Conservation (phyloP, 306 rosid genomes). For the Chamaecrista fasciculata region DNA sequence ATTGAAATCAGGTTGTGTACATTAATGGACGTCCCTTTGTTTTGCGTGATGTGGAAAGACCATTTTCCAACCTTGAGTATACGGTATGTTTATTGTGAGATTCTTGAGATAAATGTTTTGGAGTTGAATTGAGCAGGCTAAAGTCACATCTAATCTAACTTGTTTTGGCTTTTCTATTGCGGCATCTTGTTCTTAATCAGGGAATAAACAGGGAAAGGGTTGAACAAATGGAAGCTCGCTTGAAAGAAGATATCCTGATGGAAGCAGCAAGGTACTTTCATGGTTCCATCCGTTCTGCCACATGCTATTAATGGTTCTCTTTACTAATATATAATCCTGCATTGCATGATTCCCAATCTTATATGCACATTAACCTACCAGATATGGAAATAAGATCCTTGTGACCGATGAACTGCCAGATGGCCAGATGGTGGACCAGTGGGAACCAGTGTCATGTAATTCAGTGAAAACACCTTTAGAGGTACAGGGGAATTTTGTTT, state of each 20-base stretch:
- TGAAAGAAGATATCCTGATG: conserved; percentile 69
- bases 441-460: conserved; percentile 74
- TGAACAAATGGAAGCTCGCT: conserved; percentile 91
- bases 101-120: conserved; percentile 20
- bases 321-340: background rate
- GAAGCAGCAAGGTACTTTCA: conserved; percentile 79
- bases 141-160: conserved; percentile 11
- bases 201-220: conserved; percentile 85
- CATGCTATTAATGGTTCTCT: conserved; percentile 2
- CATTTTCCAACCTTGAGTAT: conserved; percentile 89
- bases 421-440: conserved; percentile 99
- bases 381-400: conserved; percentile 87
- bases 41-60: conserved; percentile 87
- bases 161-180: conserved; percentile 8
- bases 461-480: conserved; percentile 83
- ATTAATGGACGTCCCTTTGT: conserved; percentile 91
- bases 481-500: conserved; percentile 46
- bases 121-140: conserved; percentile 8
- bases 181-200: conserved; percentile 39
- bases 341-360: conserved; percentile 30
- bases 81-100: conserved; percentile 48
- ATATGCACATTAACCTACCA: conserved; percentile 43
- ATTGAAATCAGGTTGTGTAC: conserved; percentile 72
- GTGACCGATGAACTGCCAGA: conserved; percentile 95
- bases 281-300: background rate